Base-by-base conservation (phyloP, 306 rosid genomes). In the Cicer arietinum region DNA sequence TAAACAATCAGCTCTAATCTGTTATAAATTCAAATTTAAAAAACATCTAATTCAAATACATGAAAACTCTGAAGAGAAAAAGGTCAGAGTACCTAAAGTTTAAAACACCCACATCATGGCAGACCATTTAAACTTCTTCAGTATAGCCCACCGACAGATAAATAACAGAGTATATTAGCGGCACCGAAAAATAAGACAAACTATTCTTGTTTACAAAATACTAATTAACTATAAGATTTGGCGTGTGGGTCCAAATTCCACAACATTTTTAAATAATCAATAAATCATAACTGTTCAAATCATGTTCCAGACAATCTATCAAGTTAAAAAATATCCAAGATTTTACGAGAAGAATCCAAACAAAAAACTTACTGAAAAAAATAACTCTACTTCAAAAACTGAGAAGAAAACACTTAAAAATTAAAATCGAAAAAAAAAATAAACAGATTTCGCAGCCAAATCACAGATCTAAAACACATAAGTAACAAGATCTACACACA, bases 221-320 rank as follows among this genome's bases (percentile, higher is more conserved):
- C 25, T 58, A 79, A 13, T 45, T 73, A 30, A 82, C 62, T 39
- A 54, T 22, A 14, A 67, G 70, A 54, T 10, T 58, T 8, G 57
- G 69, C 47, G 13, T 10, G 83, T 81, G 86, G 83, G 84, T 75
- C 84, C 89, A 67, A 71, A 61, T 77, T 75, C 82, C 74, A 77
- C 37, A 45, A 35, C 74, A 79, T 56, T 42, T 50, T 62, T 12
- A n/a, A 53, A 62, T 52, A 48, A 14, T 37, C 10, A n/a, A 75
- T 7, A 52, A 69, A 7, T 17, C 75, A 30, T 10, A 74, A 1
- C n/a, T 48, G 75, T 78, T 68, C 69, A 75, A 75, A 51, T 45
- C 80, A 54, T 12, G 56, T 22, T 61, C 14, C 1, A 51, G 61
- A 6, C 57, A 46, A 64, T 45, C 74, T 47, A 73, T n/a, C 77